These are phyloP conservation scores for Comarum palustre DNA, from an alignment of 306 rosid species.

Conservation along the genomic window DNA sequence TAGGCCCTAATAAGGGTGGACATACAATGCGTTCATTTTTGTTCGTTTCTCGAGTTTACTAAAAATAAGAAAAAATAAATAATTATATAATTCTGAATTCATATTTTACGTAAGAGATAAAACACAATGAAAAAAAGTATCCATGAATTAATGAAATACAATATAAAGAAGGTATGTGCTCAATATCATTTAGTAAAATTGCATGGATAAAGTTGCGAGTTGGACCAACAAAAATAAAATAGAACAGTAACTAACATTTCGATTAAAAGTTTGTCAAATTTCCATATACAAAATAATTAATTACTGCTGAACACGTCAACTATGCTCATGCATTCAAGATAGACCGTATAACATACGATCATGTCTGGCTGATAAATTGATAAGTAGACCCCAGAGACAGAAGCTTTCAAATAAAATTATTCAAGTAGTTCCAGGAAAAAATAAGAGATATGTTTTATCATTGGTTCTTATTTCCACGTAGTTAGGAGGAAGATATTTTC, in stretches of 20 bases:
- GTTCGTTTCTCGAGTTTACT: too few species aligned
- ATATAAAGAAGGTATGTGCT: too few species aligned
- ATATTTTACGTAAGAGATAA: too few species aligned
- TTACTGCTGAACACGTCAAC: neutral
- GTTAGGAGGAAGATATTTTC: slow-evolving; percentile 33
- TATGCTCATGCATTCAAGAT: neutral
- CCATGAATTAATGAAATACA: too few species aligned
- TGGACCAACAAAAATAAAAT: too few species aligned
- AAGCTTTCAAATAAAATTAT: neutral
- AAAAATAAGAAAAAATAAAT: too few species aligned
- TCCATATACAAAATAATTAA: neutral
- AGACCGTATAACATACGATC: neutral
- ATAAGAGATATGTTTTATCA: neutral
- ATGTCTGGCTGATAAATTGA: slow-evolving; percentile 7
- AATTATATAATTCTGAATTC: too few species aligned
- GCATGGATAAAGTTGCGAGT: too few species aligned
- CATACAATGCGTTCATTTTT: too few species aligned
- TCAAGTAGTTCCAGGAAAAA: neutral
- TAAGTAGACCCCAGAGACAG: neutral
- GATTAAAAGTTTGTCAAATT: neutral
- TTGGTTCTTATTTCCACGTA: neutral
- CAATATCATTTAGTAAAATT: too few species aligned
- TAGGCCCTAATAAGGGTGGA: too few species aligned
- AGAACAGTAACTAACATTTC: neutral
- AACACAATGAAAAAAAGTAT: too few species aligned